phyloP scores from a whole-genome alignment of 257 asterid genomes.

The Solanum gracilifrons region DNA sequence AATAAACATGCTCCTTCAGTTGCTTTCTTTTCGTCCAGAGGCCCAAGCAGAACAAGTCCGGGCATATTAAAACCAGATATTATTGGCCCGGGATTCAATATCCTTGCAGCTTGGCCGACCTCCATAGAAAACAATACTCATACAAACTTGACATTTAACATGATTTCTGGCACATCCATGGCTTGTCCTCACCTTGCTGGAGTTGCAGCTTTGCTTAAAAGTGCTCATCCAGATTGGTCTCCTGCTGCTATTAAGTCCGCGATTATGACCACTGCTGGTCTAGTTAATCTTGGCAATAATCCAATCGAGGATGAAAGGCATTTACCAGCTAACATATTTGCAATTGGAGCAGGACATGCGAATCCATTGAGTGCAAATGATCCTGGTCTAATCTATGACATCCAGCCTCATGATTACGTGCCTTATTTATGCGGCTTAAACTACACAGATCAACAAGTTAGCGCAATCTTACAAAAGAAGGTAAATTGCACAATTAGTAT shows the following conservation, averaged over 20 bases:
- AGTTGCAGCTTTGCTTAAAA: constrained; percentile 14
- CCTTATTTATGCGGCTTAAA: constrained; percentile 12
- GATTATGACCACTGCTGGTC: constrained; percentile 16
- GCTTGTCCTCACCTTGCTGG: constrained; percentile 22
- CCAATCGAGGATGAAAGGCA: background rate
- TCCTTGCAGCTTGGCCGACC: constrained; percentile 12
- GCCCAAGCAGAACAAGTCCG: constrained; percentile 4
- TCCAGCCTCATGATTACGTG: constrained; percentile 1
- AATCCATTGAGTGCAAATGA: constrained; percentile 3
- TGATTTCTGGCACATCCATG: constrained; percentile 17
- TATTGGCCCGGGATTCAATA: constrained; percentile 18
- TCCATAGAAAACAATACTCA: background rate
- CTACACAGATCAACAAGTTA: background rate
- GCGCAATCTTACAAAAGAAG: background rate
- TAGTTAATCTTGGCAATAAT: background rate
- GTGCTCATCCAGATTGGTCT: constrained; percentile 14
- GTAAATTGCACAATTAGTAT: background rate
- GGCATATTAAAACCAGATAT: constrained; percentile 20
- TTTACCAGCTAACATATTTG: background rate
- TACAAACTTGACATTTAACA: constrained; percentile 2
- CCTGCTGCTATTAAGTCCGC: constrained; percentile 19
- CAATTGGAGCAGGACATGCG: constrained; percentile 16
- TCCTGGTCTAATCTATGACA: constrained; percentile 13
- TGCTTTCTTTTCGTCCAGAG: constrained; percentile 19
- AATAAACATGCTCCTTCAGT: constrained; percentile 11